Percentiles rank a stretch among this genome's conserved stretches.
Evolutionary conservation across 441 rosid genomes (phyloP).

Genomic region (Codiaeum variegatum): DNA sequence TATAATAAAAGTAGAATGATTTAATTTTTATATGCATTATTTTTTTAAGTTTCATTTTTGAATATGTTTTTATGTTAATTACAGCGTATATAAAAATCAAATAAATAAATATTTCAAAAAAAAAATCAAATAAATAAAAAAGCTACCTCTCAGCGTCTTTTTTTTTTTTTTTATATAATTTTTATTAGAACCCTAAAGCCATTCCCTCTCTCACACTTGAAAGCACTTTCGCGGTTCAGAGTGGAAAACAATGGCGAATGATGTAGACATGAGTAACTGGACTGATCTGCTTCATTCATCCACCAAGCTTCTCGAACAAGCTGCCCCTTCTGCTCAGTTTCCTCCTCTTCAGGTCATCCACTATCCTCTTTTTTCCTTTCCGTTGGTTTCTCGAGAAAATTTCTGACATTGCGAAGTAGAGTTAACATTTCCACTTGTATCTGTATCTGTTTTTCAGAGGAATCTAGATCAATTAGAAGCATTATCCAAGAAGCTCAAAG

Average conservation of each 20-base stretch:
- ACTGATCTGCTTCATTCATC: slow-evolving; percentile 91
- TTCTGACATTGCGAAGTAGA: background rate
- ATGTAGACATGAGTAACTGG: slow-evolving; percentile 78
- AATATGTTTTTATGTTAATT: too few relatives aligned
- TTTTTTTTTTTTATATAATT: background rate
- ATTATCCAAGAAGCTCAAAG: slow-evolving; percentile 89
- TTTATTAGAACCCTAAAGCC: background rate
- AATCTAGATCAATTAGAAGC: slow-evolving; percentile 92
- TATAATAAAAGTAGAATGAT: too few relatives aligned
- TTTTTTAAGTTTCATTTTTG: too few relatives aligned
- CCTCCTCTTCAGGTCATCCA: slow-evolving; percentile 88
- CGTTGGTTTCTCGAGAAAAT: slow-evolving; percentile 6
- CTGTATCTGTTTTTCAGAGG: slow-evolving; percentile 46
- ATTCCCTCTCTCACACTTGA: background rate
- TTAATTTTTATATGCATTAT: too few relatives aligned
- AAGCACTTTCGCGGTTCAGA: background rate
- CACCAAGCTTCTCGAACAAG: slow-evolving; percentile 86
- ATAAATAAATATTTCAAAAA: too few relatives aligned
- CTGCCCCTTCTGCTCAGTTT: slow-evolving; percentile 94
- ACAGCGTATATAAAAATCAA: too few relatives aligned
- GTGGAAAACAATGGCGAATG: slow-evolving; percentile 39
- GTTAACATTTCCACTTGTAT: slow-evolving; percentile 7
- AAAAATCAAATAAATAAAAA: too few relatives aligned
- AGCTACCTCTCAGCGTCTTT: too few relatives aligned
- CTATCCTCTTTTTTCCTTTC: background rate